These are phyloP conservation scores for Jimgerdemannia lactiflua DNA, from an alignment of 192 early-diverging fungal genomes.

Conservation along the genomic window DNA sequence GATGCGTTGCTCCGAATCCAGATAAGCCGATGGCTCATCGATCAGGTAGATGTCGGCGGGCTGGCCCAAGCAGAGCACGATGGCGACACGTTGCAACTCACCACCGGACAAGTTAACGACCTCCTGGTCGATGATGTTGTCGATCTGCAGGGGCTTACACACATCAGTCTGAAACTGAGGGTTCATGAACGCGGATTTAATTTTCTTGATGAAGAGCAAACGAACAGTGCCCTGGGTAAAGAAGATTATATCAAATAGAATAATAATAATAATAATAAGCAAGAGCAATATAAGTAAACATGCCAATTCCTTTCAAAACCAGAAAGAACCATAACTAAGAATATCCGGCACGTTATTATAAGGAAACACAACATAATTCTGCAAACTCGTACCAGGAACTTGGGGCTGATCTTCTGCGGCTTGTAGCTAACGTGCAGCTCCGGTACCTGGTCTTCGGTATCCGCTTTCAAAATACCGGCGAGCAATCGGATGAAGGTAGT, in stretches of 20 bases:
- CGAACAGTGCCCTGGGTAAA: constrained; percentile 96
- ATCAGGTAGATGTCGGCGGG: constrained; percentile 97
- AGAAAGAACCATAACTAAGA: too few species aligned
- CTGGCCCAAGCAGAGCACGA: constrained; percentile 83
- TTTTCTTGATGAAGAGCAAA: constrained; percentile 87
- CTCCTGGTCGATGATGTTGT: constrained; percentile 90
- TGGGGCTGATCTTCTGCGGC: constrained; percentile 98
- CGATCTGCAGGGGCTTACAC: constrained; percentile 90
- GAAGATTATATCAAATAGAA: too few species aligned
- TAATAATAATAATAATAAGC: too few species aligned
- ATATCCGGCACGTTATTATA: too few species aligned
- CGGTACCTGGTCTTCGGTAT: constrained; percentile 76
- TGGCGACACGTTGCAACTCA: constrained; percentile 99
- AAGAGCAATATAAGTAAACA: too few species aligned
- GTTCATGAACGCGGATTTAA: constrained; percentile 80
- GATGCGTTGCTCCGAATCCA: constrained; percentile 99
- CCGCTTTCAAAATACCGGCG: constrained; percentile 78
- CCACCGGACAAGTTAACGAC: constrained; percentile 89
- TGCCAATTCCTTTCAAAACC: too few species aligned
- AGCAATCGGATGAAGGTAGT: constrained; percentile 96
- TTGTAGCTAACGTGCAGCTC: constrained; percentile 92
- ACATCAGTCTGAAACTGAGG: constrained; percentile 98
- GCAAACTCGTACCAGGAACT: too few species aligned
- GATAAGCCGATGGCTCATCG: constrained; percentile 96
- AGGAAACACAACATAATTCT: too few species aligned